These are phyloP conservation scores for Arthrinium puccinioides DNA, from an alignment of 2,329 filamentous ascomycete genomes.

Conservation along the genomic window DNA sequence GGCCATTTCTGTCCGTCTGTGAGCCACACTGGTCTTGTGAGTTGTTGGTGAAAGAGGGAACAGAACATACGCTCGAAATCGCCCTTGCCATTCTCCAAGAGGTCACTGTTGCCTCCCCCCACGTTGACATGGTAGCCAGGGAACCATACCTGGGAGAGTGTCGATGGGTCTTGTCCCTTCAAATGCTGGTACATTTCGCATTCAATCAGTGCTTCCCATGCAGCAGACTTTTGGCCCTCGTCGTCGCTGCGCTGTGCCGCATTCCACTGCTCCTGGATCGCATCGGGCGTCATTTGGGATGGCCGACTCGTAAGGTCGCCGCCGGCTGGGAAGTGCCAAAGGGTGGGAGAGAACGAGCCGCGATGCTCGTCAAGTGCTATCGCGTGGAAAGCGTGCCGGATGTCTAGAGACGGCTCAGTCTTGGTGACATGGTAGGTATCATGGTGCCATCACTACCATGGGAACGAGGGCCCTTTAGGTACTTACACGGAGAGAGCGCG, in stretches of 20 bases:
- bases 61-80: slow-evolving; percentile 9
- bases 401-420: slow-evolving; percentile 9
- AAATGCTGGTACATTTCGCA: slow-evolving; percentile 8
- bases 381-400: slow-evolving; percentile 29
- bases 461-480: not conserved
- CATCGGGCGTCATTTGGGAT: slow-evolving; percentile 2
- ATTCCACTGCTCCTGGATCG: not conserved
- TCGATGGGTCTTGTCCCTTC: slow-evolving; percentile 4
- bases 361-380: slow-evolving; percentile 29
- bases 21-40: too few relatives aligned
- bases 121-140: slow-evolving; percentile 45
- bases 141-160: slow-evolving; percentile 48
- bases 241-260: not conserved
- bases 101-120: slow-evolving; percentile 35
- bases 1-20: slow-evolving; percentile 8
- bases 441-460: too few relatives aligned
- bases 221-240: too few relatives aligned
- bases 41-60: too few relatives aligned
- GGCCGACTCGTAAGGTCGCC: slow-evolving; percentile 10
- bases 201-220: slow-evolving; percentile 7
- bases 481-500: slow-evolving; percentile 10
- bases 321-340: slow-evolving; percentile 38
- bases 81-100: slow-evolving; percentile 7
- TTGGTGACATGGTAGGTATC: too few relatives aligned
- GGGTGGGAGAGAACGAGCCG: slow-evolving; percentile 39